Evolutionary conservation across 805 yeast genomes (phyloP).

Genomic region (Schizosaccharomyces octosporus): DNA sequence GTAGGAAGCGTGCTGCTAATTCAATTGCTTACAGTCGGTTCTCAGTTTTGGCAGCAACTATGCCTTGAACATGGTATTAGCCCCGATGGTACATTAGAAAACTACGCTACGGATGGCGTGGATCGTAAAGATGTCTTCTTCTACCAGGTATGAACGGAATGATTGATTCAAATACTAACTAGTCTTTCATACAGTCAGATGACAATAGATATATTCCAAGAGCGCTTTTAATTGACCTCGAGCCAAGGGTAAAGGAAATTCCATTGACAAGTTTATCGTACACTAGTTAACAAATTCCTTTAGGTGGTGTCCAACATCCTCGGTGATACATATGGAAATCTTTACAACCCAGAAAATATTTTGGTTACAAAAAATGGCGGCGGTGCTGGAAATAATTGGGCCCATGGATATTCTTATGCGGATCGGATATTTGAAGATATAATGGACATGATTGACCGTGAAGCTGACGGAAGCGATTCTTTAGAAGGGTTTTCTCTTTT

Average conservation of each 20-base stretch:
- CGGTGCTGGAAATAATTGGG: conserved; percentile 96
- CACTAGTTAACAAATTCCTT: too few relatives aligned
- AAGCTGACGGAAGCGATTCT: conserved; percentile 71
- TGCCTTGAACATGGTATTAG: conserved; percentile 66
- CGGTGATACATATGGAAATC: conserved; percentile 24
- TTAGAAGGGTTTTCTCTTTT: conserved; percentile 72
- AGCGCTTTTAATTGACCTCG: conserved; percentile 62
- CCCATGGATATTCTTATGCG: conserved; percentile 65
- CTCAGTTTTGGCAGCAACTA: conserved; percentile 75
- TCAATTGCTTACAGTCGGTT: conserved; percentile 31
- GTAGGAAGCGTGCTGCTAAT: background rate
- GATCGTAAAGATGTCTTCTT: conserved; percentile 74
- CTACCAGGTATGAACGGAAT: conserved; percentile 15
- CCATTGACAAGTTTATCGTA: too few relatives aligned
- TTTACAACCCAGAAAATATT: conserved; percentile 65
- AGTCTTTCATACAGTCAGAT: conserved; percentile 22
- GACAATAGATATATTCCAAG: conserved; percentile 68
- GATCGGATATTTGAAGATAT: conserved; percentile 43
- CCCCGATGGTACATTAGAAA: conserved; percentile 30
- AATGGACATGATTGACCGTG: conserved; percentile 63
- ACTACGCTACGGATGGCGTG: conserved; percentile 16
- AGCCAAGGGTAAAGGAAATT: conserved; percentile 30
- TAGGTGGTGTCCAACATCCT: conserved; percentile 42
- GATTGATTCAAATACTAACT: background rate
- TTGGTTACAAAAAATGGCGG: conserved; percentile 59